Percentiles rank a stretch among this genome's conserved stretches.
Evolutionary conservation across 305 asterid genomes (phyloP).

Genomic region (Ajuga reptans): DNA sequence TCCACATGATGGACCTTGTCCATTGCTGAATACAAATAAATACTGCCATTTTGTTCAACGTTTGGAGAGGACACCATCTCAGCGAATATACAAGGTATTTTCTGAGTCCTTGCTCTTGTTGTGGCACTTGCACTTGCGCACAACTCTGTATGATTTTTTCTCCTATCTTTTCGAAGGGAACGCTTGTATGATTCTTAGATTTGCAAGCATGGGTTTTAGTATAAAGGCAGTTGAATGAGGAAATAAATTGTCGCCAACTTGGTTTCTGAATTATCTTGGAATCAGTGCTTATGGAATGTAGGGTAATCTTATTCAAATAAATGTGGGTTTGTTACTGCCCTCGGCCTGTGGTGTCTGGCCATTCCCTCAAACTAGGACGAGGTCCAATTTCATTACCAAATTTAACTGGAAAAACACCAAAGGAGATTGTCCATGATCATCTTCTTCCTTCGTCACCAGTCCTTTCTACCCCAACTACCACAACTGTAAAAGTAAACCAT

Average conservation of each 20-base stretch:
- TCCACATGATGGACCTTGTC: conserved; percentile 94
- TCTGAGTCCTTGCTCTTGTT: neutral
- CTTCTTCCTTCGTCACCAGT: neutral
- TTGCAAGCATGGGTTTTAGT: neutral
- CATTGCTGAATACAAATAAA: conserved; percentile 65
- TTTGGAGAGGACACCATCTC: conserved; percentile 82
- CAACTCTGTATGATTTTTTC: neutral
- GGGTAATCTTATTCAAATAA: neutral
- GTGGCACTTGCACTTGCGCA: conserved; percentile 1
- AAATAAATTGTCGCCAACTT: neutral
- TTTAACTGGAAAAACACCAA: neutral
- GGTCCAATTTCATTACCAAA: neutral
- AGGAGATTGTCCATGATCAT: neutral
- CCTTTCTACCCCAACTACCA: neutral
- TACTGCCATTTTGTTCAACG: conserved; percentile 98
- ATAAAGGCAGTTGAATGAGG: neutral
- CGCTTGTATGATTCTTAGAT: neutral
- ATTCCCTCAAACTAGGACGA: neutral
- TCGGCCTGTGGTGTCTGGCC: neutral
- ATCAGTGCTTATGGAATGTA: neutral
- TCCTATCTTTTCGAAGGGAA: no score
- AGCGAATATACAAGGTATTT: conserved; percentile 71
- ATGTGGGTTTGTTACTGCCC: neutral
- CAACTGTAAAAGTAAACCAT: neutral
- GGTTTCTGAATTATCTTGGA: neutral